Percentiles rank a stretch among this genome's conserved stretches.
Evolutionary conservation across 176 grass and related monocot species (phyloP).

Genomic region (Tuctoria greenei): DNA sequence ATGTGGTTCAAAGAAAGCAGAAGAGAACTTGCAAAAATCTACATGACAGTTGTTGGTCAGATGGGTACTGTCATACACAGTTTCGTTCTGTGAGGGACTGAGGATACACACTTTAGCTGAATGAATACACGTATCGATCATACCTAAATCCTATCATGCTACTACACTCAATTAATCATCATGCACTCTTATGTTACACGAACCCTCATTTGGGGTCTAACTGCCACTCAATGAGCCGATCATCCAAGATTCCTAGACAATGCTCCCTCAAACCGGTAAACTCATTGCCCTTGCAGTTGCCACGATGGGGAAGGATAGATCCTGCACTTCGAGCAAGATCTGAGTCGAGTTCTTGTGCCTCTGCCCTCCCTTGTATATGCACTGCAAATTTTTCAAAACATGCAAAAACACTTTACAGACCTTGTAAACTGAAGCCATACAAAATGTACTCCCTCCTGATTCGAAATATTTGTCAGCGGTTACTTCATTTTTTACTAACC

Average conservation of each 20-base stretch:
- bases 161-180: constrained; percentile 52
- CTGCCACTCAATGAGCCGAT: neutral
- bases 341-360: constrained; percentile 27
- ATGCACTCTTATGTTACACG: constrained; percentile 54
- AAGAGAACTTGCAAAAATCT: neutral
- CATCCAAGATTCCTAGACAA: neutral
- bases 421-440: constrained; percentile 41
- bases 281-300: constrained; percentile 12
- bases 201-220: constrained; percentile 38
- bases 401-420: constrained; percentile 46
- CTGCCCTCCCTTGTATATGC: constrained; percentile 27
- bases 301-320: constrained; percentile 21
- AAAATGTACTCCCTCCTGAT: too few species aligned
- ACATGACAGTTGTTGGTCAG: constrained; percentile 29
- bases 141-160: constrained; percentile 43
- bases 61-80: neutral
- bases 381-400: constrained; percentile 38
- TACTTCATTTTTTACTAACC: too few species aligned
- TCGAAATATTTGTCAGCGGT: too few species aligned
- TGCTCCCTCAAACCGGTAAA: constrained; percentile 20
- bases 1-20: neutral
- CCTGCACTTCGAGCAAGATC: constrained; percentile 22
- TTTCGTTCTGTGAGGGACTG: neutral
- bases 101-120: constrained; percentile 15
- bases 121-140: constrained; percentile 41